phyloP scores from a whole-genome alignment of 352 stramenopile species.

The Pythium sukuiense region DNA sequence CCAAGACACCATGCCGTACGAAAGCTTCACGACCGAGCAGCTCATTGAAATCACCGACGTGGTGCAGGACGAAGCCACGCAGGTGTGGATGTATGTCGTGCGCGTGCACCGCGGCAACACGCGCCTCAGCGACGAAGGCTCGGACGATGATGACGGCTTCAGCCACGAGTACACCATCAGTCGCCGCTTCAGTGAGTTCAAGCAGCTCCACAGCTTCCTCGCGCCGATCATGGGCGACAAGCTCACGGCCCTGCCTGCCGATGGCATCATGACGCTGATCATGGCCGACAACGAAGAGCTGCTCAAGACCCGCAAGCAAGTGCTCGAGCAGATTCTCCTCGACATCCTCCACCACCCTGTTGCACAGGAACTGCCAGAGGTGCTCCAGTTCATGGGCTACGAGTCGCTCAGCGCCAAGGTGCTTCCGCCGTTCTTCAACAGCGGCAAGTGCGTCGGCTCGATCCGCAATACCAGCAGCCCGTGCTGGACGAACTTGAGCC shows the following conservation, averaged over 20 bases:
- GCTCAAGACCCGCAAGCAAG: slow-evolving; percentile 59
- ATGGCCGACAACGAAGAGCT: slow-evolving; percentile 68
- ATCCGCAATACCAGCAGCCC: slow-evolving; percentile 72
- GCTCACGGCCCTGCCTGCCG: slow-evolving; percentile 59
- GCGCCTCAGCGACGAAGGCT: slow-evolving; percentile 21
- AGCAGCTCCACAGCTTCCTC: slow-evolving; percentile 62
- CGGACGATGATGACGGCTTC: slow-evolving; percentile 38
- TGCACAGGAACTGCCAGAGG: slow-evolving; percentile 67
- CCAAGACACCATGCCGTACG: slow-evolving; percentile 57
- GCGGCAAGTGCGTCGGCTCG: slow-evolving; percentile 58
- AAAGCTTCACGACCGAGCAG: slow-evolving; percentile 72
- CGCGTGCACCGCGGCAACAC: slow-evolving; percentile 54
- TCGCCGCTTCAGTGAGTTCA: slow-evolving; percentile 76
- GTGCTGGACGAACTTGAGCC: slow-evolving; percentile 50
- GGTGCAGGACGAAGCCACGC: slow-evolving; percentile 60
- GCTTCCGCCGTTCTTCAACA: slow-evolving; percentile 43
- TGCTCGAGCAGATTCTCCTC: slow-evolving; percentile 53
- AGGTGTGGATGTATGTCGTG: slow-evolving; percentile 71
- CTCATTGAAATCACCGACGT: slow-evolving; percentile 67
- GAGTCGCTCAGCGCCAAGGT: slow-evolving; percentile 51
- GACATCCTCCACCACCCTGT: slow-evolving; percentile 56
- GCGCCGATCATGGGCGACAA: slow-evolving; percentile 56
- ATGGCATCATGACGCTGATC: slow-evolving; percentile 74
- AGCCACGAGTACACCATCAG: slow-evolving; percentile 66
- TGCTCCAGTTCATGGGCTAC: slow-evolving; percentile 64